Evolutionary conservation across 2,329 filamentous ascomycete genomes (phyloP), one percentile per base, ranked within the genome.

Genomic region (Botrytis galanthina): DNA sequence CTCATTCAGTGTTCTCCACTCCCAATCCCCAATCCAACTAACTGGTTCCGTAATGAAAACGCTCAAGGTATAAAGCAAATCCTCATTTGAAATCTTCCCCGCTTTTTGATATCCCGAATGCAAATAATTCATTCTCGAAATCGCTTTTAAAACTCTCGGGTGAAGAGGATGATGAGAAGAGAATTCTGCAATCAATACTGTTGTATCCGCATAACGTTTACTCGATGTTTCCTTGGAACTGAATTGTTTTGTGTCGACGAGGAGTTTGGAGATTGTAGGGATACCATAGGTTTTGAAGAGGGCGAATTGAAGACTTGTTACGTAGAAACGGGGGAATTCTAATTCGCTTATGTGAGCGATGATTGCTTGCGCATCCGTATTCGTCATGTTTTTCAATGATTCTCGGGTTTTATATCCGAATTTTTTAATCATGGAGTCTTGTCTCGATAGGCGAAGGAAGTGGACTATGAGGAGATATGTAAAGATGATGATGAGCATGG

Each of bases 1-100:
- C 0, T 91, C 87, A 26, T 86, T 91, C 35, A 93, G 80, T 7
- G 83, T 57, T 2, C 93, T 87, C 92, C 92, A 95, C 80, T 95
- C 93, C 78, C 89, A 92, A 9, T 83, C 83, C 8, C 85, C 80
- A 46, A 92, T 86, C 84, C 91, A 94, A 22, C 86, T 84, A 44
- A 87, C 81, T 0, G 92, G 91, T 79, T 94, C 90, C 0, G 86
- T 83, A 29, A 92, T 86, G 79, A 93, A 93, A 0, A 93, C 84
- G 20, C 85, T 84, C 0, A 92, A 84, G 0, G 90, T 92, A 80
- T 91, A 92, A 0, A 92, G 83, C 83, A 92, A 85, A 75, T 92
- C 90, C 22, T 86, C 84, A 64, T 91, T 87, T 8, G 83, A 83
- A 75, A 92, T 92, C 77, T 87, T 87, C 57, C 88, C 87, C 0